Percentiles rank a stretch among this genome's conserved stretches.
Evolutionary conservation across 2,329 filamentous ascomycete genomes (phyloP).

Genomic region (Plectosphaerella sp.): DNA sequence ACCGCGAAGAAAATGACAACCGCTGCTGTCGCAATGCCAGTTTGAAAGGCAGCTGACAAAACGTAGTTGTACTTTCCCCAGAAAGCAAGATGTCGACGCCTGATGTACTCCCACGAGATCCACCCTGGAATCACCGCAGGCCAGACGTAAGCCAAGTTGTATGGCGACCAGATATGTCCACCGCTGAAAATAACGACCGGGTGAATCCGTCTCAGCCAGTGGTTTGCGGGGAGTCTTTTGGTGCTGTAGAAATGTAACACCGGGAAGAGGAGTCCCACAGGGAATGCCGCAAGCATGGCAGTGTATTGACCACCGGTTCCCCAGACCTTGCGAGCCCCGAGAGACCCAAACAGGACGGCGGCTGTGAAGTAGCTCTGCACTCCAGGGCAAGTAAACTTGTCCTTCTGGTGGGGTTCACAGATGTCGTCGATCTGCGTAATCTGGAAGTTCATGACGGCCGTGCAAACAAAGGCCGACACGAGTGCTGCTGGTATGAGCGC

Average conservation of each 20-base stretch:
- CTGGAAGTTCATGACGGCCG: constrained; percentile 31
- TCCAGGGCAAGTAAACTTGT: constrained; percentile 21
- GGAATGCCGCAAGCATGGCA: constrained; percentile 26
- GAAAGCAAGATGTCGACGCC: constrained; percentile 26
- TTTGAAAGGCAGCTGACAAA: constrained; percentile 22
- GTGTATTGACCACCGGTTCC: constrained; percentile 29
- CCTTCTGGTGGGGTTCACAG: constrained; percentile 19
- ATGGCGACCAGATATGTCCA: constrained; percentile 28
- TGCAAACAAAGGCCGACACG: constrained; percentile 26
- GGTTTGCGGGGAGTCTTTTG: constrained; percentile 24
- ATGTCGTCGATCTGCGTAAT: constrained; percentile 19
- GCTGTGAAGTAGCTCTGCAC: constrained; percentile 30
- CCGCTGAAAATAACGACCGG: constrained; percentile 32
- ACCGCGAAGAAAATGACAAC: constrained; percentile 25
- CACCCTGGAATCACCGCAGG: constrained; percentile 37
- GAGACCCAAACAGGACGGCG: constrained; percentile 34
- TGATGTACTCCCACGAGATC: constrained; percentile 36
- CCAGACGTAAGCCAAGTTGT: constrained; percentile 39
- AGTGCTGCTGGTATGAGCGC: constrained; percentile 12
- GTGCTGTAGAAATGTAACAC: constrained; percentile 25
- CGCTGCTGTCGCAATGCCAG: constrained; percentile 23
- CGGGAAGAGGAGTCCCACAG: constrained; percentile 26
- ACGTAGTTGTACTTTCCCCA: constrained; percentile 34
- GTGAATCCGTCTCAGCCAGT: constrained; percentile 31
- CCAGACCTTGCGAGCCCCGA: constrained; percentile 32